Conservation (phyloP, 2,329 filamentous ascomycete genomes). For the Colletotrichum euphorbiae region DNA sequence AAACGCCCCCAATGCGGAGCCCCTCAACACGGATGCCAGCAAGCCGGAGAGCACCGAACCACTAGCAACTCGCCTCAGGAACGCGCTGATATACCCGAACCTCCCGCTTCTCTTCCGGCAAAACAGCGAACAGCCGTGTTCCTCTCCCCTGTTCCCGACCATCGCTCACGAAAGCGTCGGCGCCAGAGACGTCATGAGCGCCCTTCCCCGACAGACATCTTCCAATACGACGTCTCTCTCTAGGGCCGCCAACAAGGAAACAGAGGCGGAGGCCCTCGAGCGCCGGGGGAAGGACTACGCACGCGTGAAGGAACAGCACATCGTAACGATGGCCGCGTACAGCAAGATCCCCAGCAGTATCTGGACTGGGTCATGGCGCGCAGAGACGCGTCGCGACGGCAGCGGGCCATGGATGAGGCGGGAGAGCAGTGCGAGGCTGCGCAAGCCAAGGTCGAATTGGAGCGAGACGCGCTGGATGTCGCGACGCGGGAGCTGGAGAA, state of each 20-base stretch:
- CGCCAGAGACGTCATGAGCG: not conserved
- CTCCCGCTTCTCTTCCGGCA: not conserved
- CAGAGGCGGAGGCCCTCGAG: not conserved
- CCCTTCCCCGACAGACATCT: not conserved
- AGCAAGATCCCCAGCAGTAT: not conserved
- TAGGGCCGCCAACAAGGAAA: not conserved
- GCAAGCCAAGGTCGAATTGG: not conserved
- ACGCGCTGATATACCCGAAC: not conserved
- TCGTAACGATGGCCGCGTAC: not conserved
- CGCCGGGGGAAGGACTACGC: not conserved
- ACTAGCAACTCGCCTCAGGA: not conserved
- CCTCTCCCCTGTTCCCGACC: not conserved
- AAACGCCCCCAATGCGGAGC: not conserved
- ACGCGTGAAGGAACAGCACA: not conserved
- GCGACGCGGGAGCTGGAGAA: not conserved
- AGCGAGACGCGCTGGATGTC: not conserved
- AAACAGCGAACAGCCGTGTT: not conserved
- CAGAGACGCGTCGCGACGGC: not conserved
- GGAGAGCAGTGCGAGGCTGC: not conserved
- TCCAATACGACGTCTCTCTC: not conserved
- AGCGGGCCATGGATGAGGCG: not conserved
- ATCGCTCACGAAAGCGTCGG: not conserved
- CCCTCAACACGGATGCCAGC: not conserved
- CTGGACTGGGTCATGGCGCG: not conserved
- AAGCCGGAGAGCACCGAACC: not conserved